Percentiles rank a stretch among this genome's conserved stretches.
Evolutionary conservation across 495 filamentous ascomycete genomes (phyloP).

Genomic region (Clavariopsis aquatica): DNA sequence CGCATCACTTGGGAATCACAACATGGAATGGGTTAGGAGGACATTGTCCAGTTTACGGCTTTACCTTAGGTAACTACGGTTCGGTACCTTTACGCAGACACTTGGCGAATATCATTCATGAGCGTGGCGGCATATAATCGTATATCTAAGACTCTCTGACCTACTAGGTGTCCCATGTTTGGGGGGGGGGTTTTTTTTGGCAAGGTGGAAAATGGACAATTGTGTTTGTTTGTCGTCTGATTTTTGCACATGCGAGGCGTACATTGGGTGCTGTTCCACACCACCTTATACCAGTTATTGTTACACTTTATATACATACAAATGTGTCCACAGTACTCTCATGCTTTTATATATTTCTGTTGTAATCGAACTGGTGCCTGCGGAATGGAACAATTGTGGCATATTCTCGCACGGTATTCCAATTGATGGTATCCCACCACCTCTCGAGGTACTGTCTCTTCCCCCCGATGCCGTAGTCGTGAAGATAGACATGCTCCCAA

Average conservation of each 20-base stretch:
- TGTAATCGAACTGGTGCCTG: too few species aligned
- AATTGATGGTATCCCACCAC: constrained; percentile 90
- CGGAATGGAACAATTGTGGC: not conserved
- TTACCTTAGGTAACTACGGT: not conserved
- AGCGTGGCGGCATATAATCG: not conserved
- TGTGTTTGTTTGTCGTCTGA: too few species aligned
- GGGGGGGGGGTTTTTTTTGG: too few species aligned
- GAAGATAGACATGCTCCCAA: constrained; percentile 93
- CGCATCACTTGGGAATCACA: not conserved
- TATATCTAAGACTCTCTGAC: too few species aligned
- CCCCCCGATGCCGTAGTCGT: constrained; percentile 77
- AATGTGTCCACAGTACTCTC: too few species aligned
- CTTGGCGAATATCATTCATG: not conserved
- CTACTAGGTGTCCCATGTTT: too few species aligned
- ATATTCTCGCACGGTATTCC: constrained; percentile 61
- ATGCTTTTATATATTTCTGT: too few species aligned
- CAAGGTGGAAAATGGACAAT: too few species aligned
- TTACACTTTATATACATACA: not conserved
- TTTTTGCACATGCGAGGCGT: too few species aligned
- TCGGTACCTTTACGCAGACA: not conserved
- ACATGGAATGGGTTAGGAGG: not conserved
- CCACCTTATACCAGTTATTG: too few species aligned
- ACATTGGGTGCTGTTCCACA: too few species aligned
- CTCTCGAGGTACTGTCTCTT: constrained; percentile 73
- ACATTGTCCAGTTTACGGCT: not conserved